Evolutionary conservation across 208 protist genomes (phyloP).

Genomic region (Acanthamoeba castellanii): DNA sequence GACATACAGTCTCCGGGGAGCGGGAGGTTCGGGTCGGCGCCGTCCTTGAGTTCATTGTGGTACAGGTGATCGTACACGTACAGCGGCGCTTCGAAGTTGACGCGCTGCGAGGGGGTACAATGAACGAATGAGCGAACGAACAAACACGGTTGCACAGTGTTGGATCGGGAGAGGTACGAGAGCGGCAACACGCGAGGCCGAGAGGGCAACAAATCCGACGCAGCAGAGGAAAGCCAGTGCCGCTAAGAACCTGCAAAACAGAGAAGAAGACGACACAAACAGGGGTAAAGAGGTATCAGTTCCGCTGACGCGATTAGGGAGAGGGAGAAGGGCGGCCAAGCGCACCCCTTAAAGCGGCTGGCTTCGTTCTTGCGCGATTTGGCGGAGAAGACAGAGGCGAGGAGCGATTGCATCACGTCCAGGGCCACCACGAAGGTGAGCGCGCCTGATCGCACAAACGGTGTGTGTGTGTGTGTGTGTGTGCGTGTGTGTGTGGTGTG

Average conservation of each 20-base stretch:
- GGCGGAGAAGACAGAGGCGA: background rate
- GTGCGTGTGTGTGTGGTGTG: no score
- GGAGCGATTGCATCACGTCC: background rate
- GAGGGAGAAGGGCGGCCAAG: background rate
- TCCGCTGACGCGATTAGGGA: background rate
- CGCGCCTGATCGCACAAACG: background rate
- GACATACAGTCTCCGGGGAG: conserved; percentile 36
- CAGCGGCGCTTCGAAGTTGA: conserved; percentile 62
- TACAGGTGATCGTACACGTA: conserved; percentile 70
- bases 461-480: no score
- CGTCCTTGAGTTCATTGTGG: conserved; percentile 50
- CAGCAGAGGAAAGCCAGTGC: conserved; percentile 39
- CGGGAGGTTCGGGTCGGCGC: conserved; percentile 42
- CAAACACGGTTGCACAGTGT: no score
- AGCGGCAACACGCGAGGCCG: conserved; percentile 52
- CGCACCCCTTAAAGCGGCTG: background rate
- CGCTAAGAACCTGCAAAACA: background rate
- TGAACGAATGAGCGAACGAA: no score
- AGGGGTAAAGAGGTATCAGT: no score
- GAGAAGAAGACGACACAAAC: background rate
- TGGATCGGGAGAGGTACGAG: background rate
- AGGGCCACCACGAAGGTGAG: conserved; percentile 58
- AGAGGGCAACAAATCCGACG: conserved; percentile 30
- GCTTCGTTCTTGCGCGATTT: background rate
- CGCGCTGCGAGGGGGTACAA: background rate